Evolutionary conservation across 176 grass and related monocot species (phyloP).

Genomic region (Tillandsia leiboldiana): DNA sequence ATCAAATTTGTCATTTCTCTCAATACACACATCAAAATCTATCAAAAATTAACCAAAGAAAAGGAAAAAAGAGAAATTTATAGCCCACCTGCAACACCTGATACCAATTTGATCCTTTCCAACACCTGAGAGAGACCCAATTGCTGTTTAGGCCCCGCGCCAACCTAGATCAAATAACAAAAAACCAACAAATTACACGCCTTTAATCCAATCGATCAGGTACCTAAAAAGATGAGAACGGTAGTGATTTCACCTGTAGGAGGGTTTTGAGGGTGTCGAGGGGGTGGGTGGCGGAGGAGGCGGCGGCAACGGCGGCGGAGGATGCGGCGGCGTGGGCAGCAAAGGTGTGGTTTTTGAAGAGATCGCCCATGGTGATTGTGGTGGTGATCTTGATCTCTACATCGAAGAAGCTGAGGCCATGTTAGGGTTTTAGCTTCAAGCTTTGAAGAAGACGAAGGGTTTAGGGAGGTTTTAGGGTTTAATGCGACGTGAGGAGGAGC

Average conservation of each 20-base stretch:
- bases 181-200: not conserved
- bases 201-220: not conserved
- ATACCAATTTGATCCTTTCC: constrained; percentile 42
- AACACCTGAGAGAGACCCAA: constrained; percentile 55
- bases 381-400: not conserved
- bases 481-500: too few relatives aligned
- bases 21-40: too few relatives aligned
- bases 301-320: constrained; percentile 36
- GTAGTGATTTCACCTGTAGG: constrained; percentile 39
- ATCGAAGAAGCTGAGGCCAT: not conserved
- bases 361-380: constrained; percentile 9
- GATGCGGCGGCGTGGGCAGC: constrained; percentile 49
- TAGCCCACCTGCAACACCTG: constrained; percentile 48
- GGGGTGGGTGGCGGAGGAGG: constrained; percentile 53
- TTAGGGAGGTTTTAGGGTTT: not conserved
- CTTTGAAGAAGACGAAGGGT: not conserved
- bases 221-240: not conserved
- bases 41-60: too few relatives aligned
- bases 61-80: not conserved
- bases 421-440: not conserved
- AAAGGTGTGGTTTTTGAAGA: constrained; percentile 54
- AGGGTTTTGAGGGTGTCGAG: constrained; percentile 86
- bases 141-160: constrained; percentile 47
- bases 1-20: too few relatives aligned
- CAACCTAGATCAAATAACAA: constrained; percentile 31